Evolutionary conservation across 2,329 filamentous ascomycete species (phyloP).

Genomic region (Fusarium anguioides): DNA sequence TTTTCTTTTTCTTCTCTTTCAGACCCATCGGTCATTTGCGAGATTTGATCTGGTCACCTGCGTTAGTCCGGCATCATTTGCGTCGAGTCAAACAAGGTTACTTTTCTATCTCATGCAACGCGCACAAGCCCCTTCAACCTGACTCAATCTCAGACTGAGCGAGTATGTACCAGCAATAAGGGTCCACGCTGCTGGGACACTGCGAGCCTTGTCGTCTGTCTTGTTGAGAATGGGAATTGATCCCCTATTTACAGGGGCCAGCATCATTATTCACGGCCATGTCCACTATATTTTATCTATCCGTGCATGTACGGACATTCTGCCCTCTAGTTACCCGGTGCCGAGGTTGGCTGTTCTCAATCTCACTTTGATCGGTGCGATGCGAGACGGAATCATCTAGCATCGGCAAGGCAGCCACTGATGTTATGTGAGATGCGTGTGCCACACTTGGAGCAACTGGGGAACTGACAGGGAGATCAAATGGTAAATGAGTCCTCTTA

Average conservation of each 20-base stretch:
- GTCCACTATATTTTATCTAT: too few relatives aligned
- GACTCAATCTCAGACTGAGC: constrained; percentile 8
- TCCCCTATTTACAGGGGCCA: not conserved
- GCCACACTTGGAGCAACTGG: not conserved
- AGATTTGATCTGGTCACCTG: not conserved
- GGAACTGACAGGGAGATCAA: not conserved
- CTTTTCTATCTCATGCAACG: constrained; percentile 8
- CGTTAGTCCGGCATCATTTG: not conserved
- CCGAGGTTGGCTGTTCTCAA: not conserved
- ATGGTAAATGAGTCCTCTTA: constrained; percentile 5
- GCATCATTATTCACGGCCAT: not conserved
- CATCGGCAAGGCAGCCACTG: constrained; percentile 17
- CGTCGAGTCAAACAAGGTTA: constrained; percentile 6
- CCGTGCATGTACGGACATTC: too few relatives aligned
- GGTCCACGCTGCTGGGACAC: not conserved
- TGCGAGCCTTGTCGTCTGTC: not conserved
- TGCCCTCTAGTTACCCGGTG: not conserved
- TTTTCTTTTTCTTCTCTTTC: not conserved
- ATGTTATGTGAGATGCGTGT: constrained; percentile 5
- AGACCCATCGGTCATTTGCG: constrained; percentile 3
- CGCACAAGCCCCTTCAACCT: constrained; percentile 15
- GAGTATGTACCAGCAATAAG: not conserved
- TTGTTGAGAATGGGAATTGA: constrained; percentile 1
- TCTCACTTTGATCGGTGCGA: constrained; percentile 7
- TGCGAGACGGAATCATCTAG: constrained; percentile 5